phyloP scores from a whole-genome alignment of 2,329 filamentous ascomycete genomes.

The Neofusicoccum sp. region DNA sequence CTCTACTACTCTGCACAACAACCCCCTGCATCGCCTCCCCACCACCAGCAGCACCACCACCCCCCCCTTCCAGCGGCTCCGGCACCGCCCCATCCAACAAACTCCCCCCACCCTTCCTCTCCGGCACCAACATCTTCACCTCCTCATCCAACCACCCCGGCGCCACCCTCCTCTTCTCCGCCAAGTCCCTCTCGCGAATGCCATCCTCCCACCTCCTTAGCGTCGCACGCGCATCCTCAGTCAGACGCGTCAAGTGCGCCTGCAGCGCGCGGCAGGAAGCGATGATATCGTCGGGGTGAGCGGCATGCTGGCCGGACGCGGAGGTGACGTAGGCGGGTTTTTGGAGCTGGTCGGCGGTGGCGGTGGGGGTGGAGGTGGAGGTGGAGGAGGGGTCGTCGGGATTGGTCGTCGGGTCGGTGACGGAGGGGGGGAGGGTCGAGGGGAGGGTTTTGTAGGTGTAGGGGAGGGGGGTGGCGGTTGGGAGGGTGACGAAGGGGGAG shows the following conservation, averaged over 20 bases:
- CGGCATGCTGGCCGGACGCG: constrained; percentile 66
- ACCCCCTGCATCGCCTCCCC: constrained; percentile 1
- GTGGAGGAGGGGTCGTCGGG: constrained; percentile 28
- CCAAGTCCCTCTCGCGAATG: constrained; percentile 64
- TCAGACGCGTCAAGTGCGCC: constrained; percentile 68
- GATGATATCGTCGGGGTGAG: constrained; percentile 83
- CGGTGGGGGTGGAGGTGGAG: constrained; percentile 40
- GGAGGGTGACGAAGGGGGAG: constrained; percentile 89
- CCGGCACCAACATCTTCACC: constrained; percentile 62
- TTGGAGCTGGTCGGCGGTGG: constrained; percentile 55
- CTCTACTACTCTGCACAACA: constrained; percentile 43
- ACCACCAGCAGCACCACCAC: constrained; percentile 25
- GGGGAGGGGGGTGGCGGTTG: constrained; percentile 83
- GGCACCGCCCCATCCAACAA: constrained; percentile 6
- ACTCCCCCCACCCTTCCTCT: constrained; percentile 41
- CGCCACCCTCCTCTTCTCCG: constrained; percentile 75
- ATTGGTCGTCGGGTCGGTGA: constrained; percentile 45
- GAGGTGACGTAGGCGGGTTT: constrained; percentile 68
- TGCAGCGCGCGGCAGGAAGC: constrained; percentile 76
- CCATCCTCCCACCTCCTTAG: constrained; percentile 69
- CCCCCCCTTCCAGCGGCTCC: constrained; percentile 23
- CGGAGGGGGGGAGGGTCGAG: constrained; percentile 76
- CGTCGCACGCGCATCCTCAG: constrained; percentile 65
- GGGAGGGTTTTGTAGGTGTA: constrained; percentile 94
- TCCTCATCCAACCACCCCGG: constrained; percentile 79